phyloP scores from a whole-genome alignment of 2,329 filamentous ascomycete species.

The Aspergillus pseudoterreus region DNA sequence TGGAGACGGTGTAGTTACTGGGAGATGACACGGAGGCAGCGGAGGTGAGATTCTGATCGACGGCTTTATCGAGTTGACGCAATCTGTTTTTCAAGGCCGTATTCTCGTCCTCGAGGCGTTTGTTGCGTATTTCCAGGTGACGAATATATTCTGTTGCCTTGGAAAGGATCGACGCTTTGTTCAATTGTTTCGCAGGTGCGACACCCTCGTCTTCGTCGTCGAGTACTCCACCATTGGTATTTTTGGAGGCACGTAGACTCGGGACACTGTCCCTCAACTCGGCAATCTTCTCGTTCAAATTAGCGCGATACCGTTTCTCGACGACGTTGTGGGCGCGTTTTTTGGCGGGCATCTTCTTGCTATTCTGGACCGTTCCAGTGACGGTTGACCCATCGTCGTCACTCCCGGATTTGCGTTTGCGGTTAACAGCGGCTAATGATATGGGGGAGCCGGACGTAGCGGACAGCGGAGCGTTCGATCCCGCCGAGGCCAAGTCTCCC shows the following conservation, averaged over 20 bases:
- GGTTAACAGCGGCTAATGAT: constrained; percentile 31
- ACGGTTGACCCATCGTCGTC: constrained; percentile 40
- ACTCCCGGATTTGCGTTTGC: constrained; percentile 68
- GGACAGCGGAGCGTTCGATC: constrained; percentile 13
- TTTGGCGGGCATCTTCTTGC: constrained; percentile 63
- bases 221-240: constrained; percentile 31
- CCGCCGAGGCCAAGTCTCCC: constrained; percentile 6
- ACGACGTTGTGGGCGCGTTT: constrained; percentile 99
- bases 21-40: constrained; percentile 39
- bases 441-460: constrained; percentile 22
- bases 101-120: constrained; percentile 77
- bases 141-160: constrained; percentile 96
- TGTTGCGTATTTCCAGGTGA: constrained; percentile 88
- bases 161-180: constrained; percentile 93
- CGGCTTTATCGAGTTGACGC: constrained; percentile 68
- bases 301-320: constrained; percentile 93
- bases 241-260: constrained; percentile 74
- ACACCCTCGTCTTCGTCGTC: constrained; percentile 81
- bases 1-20: constrained; percentile 36
- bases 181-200: constrained; percentile 86
- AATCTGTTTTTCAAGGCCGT: constrained; percentile 72
- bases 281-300: constrained; percentile 95
- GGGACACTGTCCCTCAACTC: constrained; percentile 89
- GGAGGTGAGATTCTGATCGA: constrained; percentile 38
- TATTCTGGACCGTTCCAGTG: constrained; percentile 26